Conservation (phyloP, 768 basidiomycete genomes). For the Cyclocybe cylindracea region DNA sequence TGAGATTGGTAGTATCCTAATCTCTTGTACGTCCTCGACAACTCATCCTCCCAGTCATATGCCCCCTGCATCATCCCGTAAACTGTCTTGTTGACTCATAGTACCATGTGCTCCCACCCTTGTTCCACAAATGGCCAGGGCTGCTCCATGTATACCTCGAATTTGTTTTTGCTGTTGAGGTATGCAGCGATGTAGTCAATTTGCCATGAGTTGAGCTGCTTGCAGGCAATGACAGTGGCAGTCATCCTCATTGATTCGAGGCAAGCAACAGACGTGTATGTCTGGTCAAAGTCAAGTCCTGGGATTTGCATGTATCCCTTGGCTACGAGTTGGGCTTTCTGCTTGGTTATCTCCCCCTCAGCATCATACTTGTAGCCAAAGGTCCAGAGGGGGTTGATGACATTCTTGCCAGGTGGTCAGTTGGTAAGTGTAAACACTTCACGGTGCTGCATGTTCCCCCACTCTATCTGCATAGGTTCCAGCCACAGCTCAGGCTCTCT, state of each 20-base stretch:
- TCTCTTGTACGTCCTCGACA: slow-evolving; percentile 1
- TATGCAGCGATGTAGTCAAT: slow-evolving; percentile 36
- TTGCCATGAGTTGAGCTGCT: slow-evolving; percentile 27
- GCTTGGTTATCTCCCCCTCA: slow-evolving; percentile 21
- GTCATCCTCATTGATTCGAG: slow-evolving; percentile 16
- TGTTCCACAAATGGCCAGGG: too few species aligned
- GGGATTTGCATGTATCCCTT: slow-evolving; percentile 31
- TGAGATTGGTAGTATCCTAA: slow-evolving; percentile 16
- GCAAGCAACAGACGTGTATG: slow-evolving; percentile 16
- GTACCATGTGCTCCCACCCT: too few species aligned
- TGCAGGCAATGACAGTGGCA: slow-evolving; percentile 26
- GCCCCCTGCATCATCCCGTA: slow-evolving; percentile 24
- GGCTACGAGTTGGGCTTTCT: slow-evolving; percentile 28
- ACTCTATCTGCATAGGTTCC: background rate
- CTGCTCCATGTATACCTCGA: slow-evolving; percentile 11
- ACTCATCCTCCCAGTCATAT: slow-evolving; percentile 17
- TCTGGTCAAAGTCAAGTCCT: slow-evolving; percentile 32
- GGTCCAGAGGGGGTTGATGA: slow-evolving; percentile 1
- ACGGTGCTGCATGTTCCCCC: slow-evolving; percentile 13
- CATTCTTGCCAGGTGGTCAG: slow-evolving; percentile 20
- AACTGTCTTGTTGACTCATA: slow-evolving; percentile 5
- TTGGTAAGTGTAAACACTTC: slow-evolving; percentile 11
- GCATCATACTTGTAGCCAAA: slow-evolving; percentile 26
- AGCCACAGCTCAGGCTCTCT: background rate
- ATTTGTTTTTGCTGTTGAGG: slow-evolving; percentile 28